Evolutionary conservation across 768 basidiomycete genomes (phyloP).

Genomic region (Mycena galericulata): DNA sequence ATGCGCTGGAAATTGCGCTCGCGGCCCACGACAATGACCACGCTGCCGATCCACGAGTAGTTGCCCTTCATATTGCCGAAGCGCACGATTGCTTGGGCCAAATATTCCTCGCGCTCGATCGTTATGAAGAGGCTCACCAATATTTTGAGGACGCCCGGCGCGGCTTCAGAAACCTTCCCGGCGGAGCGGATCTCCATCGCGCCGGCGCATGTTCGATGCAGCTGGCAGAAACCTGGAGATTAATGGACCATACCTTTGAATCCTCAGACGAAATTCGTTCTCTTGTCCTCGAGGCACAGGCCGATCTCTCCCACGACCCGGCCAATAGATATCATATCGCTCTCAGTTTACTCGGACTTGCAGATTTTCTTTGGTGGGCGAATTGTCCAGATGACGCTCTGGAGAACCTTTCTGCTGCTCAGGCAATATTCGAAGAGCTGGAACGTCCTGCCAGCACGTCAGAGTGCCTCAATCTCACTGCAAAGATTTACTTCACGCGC

Average conservation of each 20-base stretch:
- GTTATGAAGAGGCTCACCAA: slow-evolving; percentile 4
- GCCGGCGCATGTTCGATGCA: slow-evolving; percentile 14
- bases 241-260: background rate
- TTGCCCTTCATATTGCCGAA: slow-evolving; percentile 12
- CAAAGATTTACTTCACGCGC: background rate
- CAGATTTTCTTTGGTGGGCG: slow-evolving; percentile 1
- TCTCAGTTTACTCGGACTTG: slow-evolving; percentile 14
- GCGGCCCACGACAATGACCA: background rate
- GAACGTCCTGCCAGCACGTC: slow-evolving; percentile 23
- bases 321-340: slow-evolving; percentile 1
- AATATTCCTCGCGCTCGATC: background rate
- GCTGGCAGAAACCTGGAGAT: slow-evolving; percentile 3
- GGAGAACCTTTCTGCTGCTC: slow-evolving; percentile 6
- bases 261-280: background rate
- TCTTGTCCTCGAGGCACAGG: background rate
- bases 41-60: too few species aligned
- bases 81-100: slow-evolving; percentile 12
- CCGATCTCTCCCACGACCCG: slow-evolving; percentile 13
- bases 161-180: slow-evolving; percentile 2
- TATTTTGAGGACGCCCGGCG: background rate
- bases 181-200: background rate
- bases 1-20: slow-evolving; percentile 15
- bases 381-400: background rate
- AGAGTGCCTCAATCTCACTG: slow-evolving; percentile 20
- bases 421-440: slow-evolving; percentile 19